Conservation (phyloP, 2,329 filamentous ascomycete species). For the Fusarium zealandicum region DNA sequence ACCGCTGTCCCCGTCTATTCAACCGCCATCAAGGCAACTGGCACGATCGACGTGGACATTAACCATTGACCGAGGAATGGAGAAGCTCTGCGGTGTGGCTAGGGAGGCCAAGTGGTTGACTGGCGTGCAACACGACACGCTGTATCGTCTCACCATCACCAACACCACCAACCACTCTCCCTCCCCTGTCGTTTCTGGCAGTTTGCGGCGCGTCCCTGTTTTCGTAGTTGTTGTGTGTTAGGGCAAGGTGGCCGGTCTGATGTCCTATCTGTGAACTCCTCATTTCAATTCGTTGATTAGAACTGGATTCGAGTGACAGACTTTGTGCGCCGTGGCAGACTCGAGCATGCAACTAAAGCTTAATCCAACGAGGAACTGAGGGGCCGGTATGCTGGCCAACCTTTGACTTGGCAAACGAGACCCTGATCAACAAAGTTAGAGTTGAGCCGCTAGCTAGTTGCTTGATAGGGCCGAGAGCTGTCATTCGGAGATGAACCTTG, state of each 20-base stretch:
- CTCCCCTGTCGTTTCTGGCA: background rate
- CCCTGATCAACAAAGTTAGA: background rate
- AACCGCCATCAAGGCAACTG: background rate
- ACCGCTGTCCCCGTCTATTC: conserved; percentile 4
- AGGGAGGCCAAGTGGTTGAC: background rate
- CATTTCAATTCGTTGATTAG: background rate
- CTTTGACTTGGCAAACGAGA: background rate
- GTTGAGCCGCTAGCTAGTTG: background rate
- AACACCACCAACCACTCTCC: background rate
- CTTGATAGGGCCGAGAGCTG: conserved; percentile 1
- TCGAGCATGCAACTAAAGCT: background rate
- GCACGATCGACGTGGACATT: background rate
- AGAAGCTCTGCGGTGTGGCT: background rate
- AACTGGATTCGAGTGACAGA: background rate
- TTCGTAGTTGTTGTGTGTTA: background rate
- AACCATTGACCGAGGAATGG: background rate
- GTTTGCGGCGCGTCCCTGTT: background rate
- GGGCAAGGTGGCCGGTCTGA: background rate
- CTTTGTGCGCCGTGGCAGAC: background rate
- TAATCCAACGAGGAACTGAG: background rate
- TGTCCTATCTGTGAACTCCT: background rate
- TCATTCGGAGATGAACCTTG: background rate
- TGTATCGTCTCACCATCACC: background rate
- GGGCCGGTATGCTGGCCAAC: background rate
- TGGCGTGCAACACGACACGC: background rate